These are phyloP conservation scores for Candida anglica DNA, from an alignment of 805 yeast species.

Conservation along the genomic window DNA sequence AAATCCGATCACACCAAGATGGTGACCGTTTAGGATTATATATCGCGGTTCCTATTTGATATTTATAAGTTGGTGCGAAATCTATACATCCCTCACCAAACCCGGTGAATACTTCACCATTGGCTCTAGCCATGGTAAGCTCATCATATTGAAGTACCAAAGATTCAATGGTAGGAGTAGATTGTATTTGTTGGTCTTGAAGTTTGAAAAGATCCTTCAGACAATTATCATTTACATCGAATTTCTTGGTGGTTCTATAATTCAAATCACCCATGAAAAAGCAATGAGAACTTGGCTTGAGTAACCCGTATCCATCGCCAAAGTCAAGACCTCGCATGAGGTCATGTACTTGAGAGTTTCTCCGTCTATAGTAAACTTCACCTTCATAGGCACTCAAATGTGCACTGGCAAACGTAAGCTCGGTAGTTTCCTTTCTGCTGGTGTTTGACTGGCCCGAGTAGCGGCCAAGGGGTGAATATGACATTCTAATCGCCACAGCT, in stretches of 20 bases:
- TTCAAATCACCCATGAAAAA: slow-evolving; percentile 85
- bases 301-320: slow-evolving; percentile 50
- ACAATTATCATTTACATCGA: slow-evolving; percentile 5
- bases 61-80: slow-evolving; percentile 84
- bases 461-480: slow-evolving; percentile 18
- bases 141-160: slow-evolving; percentile 45
- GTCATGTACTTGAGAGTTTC: slow-evolving; percentile 51
- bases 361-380: slow-evolving; percentile 29
- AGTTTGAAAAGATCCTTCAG: slow-evolving; percentile 17
- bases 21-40: slow-evolving; percentile 64
- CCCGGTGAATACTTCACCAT: slow-evolving; percentile 51
- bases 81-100: slow-evolving; percentile 61
- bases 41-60: slow-evolving; percentile 42
- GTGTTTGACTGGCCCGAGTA: too few relatives aligned
- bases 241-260: slow-evolving; percentile 51
- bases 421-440: slow-evolving; percentile 19
- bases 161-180: slow-evolving; percentile 9
- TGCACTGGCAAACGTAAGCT: slow-evolving; percentile 59
- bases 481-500: slow-evolving; percentile 59
- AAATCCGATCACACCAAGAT: slow-evolving; percentile 87
- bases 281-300: slow-evolving; percentile 53
- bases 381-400: slow-evolving; percentile 86
- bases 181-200: slow-evolving; percentile 16
- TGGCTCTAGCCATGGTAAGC: slow-evolving; percentile 35
- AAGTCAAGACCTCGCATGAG: slow-evolving; percentile 55